phyloP scores from a whole-genome alignment of 2,329 filamentous ascomycete species.

The Ophiostoma himal-ulmi region DNA sequence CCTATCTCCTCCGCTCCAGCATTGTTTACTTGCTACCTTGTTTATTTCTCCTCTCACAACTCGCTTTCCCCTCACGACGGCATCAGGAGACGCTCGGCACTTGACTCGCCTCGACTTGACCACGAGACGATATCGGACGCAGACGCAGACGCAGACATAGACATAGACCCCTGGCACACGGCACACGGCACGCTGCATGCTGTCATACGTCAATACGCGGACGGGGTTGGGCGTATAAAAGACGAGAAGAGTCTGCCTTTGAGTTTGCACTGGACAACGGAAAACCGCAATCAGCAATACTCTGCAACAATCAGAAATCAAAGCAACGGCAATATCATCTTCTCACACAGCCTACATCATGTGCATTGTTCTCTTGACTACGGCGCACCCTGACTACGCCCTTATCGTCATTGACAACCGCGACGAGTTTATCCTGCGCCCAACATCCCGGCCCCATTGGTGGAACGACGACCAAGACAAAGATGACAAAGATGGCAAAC shows the following conservation, averaged over 20 bases:
- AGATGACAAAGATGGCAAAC: not conserved
- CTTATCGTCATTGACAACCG: constrained; percentile 73
- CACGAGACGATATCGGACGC: constrained; percentile 18
- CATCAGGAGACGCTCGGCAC: constrained; percentile 15
- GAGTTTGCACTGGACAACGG: not conserved
- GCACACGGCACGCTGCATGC: not conserved
- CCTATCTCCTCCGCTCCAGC: not conserved
- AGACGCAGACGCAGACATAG: not conserved
- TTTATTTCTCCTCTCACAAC: not conserved
- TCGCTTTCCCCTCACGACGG: not conserved
- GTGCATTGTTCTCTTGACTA: constrained; percentile 74
- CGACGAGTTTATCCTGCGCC: constrained; percentile 64
- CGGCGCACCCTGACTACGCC: constrained; percentile 67
- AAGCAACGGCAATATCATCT: not conserved
- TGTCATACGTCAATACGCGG: not conserved
- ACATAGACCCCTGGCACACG: not conserved
- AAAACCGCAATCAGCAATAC: not conserved
- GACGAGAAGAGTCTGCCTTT: not conserved
- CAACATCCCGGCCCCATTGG: constrained; percentile 59
- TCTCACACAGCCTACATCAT: constrained; percentile 40
- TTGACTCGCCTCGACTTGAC: not conserved
- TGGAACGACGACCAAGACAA: constrained; percentile 42
- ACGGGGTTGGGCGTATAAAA: not conserved
- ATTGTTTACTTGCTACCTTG: not conserved
- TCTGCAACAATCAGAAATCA: not conserved